Conservation (phyloP, 2,329 filamentous ascomycete species). For the Bipolaris zeicola region DNA sequence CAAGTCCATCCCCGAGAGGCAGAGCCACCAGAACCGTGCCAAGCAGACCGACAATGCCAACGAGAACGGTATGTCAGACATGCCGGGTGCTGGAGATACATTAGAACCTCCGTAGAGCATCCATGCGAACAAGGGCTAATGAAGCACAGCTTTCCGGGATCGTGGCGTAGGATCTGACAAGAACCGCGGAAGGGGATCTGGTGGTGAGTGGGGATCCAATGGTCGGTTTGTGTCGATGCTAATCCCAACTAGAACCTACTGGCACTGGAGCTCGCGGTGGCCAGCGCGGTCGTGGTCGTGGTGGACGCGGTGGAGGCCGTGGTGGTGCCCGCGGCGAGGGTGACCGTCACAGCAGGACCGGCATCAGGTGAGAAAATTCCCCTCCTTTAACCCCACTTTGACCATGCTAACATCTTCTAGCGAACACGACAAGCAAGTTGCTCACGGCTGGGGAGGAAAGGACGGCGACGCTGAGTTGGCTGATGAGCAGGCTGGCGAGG, state of each 20-base stretch:
- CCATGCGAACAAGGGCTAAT: constrained; percentile 25
- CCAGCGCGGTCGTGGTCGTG: constrained; percentile 54
- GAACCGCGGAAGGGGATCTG: constrained; percentile 73
- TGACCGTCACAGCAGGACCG: constrained; percentile 68
- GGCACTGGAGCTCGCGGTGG: constrained; percentile 26
- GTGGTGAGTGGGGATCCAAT: constrained; percentile 32
- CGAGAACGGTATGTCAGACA: constrained; percentile 77
- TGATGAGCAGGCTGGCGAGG: constrained; percentile 90
- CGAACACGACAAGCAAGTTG: constrained; percentile 84
- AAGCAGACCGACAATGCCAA: constrained; percentile 68
- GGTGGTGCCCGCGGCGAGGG: constrained; percentile 55
- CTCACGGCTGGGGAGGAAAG: constrained; percentile 84
- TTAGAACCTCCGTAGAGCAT: background rate
- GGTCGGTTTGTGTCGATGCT: constrained; percentile 8
- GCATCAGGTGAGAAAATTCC: constrained; percentile 59
- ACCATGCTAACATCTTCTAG: constrained; percentile 51
- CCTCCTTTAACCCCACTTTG: background rate
- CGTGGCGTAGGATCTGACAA: constrained; percentile 77
- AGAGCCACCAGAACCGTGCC: constrained; percentile 35
- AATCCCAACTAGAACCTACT: constrained; percentile 26
- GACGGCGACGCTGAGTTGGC: constrained; percentile 84
- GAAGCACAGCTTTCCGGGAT: constrained; percentile 79
- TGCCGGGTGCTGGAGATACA: background rate
- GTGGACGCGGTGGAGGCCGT: constrained; percentile 55
- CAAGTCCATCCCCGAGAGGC: constrained; percentile 47